Conservation (phyloP, 73 alveolate species). For the Paramecium octaurelia region DNA sequence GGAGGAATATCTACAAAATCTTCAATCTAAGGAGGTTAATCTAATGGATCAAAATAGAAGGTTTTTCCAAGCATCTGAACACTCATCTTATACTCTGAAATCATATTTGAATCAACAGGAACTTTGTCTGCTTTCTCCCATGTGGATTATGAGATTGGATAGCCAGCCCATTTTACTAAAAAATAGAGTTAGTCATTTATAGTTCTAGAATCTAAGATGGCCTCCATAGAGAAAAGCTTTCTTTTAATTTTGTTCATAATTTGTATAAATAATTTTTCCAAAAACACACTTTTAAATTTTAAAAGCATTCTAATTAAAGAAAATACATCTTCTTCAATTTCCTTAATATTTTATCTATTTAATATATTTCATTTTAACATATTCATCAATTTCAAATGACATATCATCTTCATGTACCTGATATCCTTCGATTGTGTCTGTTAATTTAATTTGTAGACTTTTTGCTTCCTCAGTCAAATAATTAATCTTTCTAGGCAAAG, state of each 20-base stretch:
- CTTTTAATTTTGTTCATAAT: background rate
- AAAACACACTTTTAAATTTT: background rate
- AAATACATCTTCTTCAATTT: background rate
- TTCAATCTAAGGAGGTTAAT: background rate
- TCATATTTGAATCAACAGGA: background rate
- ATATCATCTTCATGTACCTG: background rate
- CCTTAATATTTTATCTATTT: background rate
- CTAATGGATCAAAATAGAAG: background rate
- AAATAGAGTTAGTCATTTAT: background rate
- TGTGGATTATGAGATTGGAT: background rate
- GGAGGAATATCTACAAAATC: background rate
- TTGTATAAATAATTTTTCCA: background rate
- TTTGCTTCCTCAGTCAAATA: background rate
- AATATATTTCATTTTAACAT: background rate
- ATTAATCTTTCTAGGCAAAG: background rate
- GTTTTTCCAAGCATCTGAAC: background rate
- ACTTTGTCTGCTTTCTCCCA: background rate
- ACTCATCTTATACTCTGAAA: background rate
- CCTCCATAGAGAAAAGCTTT: background rate
- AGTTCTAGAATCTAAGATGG: background rate
- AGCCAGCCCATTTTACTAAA: background rate
- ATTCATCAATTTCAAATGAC: background rate
- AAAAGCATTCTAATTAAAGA: background rate
- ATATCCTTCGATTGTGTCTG: background rate
- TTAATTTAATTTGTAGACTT: background rate